These are phyloP conservation scores for Trichoderma koningiopsis DNA, from an alignment of 2,329 filamentous ascomycete genomes.

Conservation along the genomic window DNA sequence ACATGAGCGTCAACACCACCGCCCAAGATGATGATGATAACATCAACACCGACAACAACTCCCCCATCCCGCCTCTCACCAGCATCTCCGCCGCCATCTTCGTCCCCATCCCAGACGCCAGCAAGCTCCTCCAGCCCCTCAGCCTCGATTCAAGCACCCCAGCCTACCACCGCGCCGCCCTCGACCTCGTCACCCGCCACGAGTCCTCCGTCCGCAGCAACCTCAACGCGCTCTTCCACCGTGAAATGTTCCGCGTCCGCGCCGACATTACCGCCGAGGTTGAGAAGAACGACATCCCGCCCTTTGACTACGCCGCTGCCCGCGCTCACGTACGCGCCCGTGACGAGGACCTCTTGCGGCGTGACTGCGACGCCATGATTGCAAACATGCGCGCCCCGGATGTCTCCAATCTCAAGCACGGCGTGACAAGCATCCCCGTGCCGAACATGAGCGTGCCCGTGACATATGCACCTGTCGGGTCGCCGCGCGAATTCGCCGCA, in stretches of 20 bases:
- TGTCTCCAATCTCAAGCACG: constrained; percentile 28
- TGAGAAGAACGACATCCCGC: background rate
- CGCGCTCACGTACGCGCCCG: background rate
- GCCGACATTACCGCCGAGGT: constrained; percentile 27
- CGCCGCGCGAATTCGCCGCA: constrained; percentile 32
- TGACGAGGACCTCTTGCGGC: background rate
- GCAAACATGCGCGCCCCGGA: constrained; percentile 36
- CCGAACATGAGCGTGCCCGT: constrained; percentile 28
- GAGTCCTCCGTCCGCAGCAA: constrained; percentile 36
- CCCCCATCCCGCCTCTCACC: constrained; percentile 29
- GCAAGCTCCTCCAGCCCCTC: constrained; percentile 31
- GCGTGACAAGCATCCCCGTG: constrained; percentile 25
- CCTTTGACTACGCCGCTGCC: constrained; percentile 1
- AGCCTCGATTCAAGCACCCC: constrained; percentile 24
- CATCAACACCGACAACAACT: background rate
- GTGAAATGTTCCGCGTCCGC: constrained; percentile 39
- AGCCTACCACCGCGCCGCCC: constrained; percentile 30
- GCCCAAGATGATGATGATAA: background rate
- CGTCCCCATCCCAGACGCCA: constrained; percentile 36
- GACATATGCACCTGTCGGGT: constrained; percentile 11
- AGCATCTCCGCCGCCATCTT: constrained; percentile 39
- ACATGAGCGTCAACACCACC: background rate
- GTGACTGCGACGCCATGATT: constrained; percentile 34
- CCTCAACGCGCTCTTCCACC: constrained; percentile 35
- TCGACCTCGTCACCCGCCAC: constrained; percentile 35